Evolutionary conservation across 73 alveolate species (phyloP).

Genomic region (Uronychia binucleata): DNA sequence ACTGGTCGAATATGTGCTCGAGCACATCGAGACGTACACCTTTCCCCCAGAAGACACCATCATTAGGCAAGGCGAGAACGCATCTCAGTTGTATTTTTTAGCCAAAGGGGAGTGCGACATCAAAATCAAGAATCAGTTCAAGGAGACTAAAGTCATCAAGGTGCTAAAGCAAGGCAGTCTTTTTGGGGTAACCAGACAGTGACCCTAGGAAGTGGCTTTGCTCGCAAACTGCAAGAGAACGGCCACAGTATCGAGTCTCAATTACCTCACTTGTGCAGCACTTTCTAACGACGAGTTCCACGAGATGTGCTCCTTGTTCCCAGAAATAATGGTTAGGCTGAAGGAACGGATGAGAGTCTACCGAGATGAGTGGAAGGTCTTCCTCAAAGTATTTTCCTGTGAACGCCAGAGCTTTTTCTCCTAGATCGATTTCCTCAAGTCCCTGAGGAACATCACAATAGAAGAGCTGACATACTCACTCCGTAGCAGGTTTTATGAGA

Average conservation of each 20-base stretch:
- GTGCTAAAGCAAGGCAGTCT: conserved; percentile 82
- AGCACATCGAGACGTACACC: conserved; percentile 24
- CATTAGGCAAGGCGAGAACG: conserved; percentile 54
- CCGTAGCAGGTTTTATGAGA: background rate
- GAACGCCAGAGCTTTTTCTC: background rate
- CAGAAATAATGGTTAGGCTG: conserved; percentile 23
- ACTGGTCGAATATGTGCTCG: conserved; percentile 44
- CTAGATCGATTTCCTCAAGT: background rate
- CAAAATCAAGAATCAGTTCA: conserved; percentile 44
- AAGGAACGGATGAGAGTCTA: conserved; percentile 7
- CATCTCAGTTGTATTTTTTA: conserved; percentile 35
- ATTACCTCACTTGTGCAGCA: conserved; percentile 83
- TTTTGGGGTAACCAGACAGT: conserved; percentile 62
- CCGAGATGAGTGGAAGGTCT: conserved; percentile 2
- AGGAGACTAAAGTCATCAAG: conserved; percentile 57
- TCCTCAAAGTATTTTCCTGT: background rate
- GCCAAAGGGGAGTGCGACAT: conserved; percentile 64
- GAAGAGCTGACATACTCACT: background rate
- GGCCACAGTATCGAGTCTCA: conserved; percentile 90
- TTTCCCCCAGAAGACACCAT: conserved; percentile 64
- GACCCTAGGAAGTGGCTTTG: conserved; percentile 85
- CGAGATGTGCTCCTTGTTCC: conserved; percentile 25
- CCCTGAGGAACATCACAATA: background rate
- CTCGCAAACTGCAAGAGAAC: conserved; percentile 86
- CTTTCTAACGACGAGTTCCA: conserved; percentile 70